Evolutionary conservation across 192 early-diverging fungal species (phyloP).

Genomic region (Entomortierella chlamydospora): DNA sequence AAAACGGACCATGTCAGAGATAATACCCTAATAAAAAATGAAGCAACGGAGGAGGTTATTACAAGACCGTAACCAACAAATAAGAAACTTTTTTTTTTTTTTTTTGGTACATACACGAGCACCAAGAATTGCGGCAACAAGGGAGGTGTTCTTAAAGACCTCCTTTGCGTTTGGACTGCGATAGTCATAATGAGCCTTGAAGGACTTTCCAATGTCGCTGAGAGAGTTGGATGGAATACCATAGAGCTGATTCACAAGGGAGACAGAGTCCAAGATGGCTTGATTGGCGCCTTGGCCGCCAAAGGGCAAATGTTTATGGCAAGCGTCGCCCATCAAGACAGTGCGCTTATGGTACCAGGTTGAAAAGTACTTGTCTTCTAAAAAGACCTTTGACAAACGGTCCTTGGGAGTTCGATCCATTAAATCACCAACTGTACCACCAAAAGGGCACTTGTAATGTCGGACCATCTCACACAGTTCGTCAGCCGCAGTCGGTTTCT

Average conservation of each 20-base stretch:
- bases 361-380: conserved; percentile 33
- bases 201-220: conserved; percentile 13
- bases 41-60: no score
- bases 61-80: no score
- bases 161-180: conserved; percentile 26
- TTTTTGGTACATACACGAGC: background rate
- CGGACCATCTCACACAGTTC: conserved; percentile 27
- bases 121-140: conserved; percentile 12
- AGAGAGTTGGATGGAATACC: conserved; percentile 22
- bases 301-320: conserved; percentile 39
- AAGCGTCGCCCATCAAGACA: conserved; percentile 30
- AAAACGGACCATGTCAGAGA: conserved; percentile 22
- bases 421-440: conserved; percentile 26
- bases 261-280: conserved; percentile 33
- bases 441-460: conserved; percentile 21
- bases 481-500: conserved; percentile 22
- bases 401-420: conserved; percentile 23
- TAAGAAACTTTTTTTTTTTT: no score
- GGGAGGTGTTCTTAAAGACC: conserved; percentile 17
- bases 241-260: conserved; percentile 29
- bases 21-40: conserved; percentile 6
- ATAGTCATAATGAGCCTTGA: conserved; percentile 16
- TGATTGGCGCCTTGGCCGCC: conserved; percentile 30
- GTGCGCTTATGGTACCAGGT: conserved; percentile 31
- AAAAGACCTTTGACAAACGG: conserved; percentile 23